Evolutionary conservation across 2,329 filamentous ascomycete species (phyloP), one percentile per base, ranked within the genome.

Genomic region (Monilinia laxa): DNA sequence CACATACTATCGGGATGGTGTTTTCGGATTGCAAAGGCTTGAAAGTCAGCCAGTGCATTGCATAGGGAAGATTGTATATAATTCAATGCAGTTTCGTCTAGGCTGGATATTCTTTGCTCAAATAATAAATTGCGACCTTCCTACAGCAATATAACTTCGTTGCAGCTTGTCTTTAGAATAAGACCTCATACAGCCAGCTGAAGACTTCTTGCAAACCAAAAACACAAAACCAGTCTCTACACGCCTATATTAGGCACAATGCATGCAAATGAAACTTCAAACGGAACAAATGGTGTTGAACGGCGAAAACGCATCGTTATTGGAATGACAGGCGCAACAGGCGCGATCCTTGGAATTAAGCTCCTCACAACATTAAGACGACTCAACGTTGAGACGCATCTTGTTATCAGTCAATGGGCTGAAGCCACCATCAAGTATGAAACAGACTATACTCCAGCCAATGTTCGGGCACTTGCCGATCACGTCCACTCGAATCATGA

Each of bases 341-440:
- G 40, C 12, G 40, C 12, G 40, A 42, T 42, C 69, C 75, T 80
- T 9, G 81, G 77, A 80, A 42, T 16, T 83, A 78, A 77, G 20
- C 70, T 78, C 0, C 78, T 83, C 4, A 73, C 76, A 10, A 73
- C 76, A 3, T 77, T 84, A 0, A 78, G 79, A 1, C 69, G 71
- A 0, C 76, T 83, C 14, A 75, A 79, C n/a, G 71, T 83, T 20
- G 82, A 84, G 72, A 83, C 81, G 0, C 80, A 82, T 67, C 76
- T 82, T 2, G 76, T 84, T 11, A 78, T 84, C 56, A 79, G 76
- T 69, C 82, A 82, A 71, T 84, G 82, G 81, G 82, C 78, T 4
- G 77, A 77, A 25, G 78, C 78, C 16, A 84, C 81, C 0, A 76
- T 82, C 55, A 81, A 82, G 69, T 81, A 81, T 68, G 81, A 83